phyloP scores from a whole-genome alignment of 2,329 filamentous ascomycete species.

The Lachnellula occidentalis region DNA sequence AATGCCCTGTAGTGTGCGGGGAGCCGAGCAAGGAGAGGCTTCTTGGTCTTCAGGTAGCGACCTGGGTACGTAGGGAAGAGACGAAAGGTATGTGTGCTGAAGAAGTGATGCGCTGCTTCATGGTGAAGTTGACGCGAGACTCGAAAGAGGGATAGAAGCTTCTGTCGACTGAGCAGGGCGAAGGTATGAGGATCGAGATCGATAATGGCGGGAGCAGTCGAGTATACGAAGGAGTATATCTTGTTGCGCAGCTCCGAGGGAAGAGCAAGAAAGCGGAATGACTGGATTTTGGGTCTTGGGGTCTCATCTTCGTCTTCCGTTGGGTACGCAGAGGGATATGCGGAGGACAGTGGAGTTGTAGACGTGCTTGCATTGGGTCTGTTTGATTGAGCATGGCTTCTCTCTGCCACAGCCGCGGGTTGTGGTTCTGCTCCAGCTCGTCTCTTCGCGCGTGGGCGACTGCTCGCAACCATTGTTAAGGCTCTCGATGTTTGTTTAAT shows the following conservation, averaged over 20 bases:
- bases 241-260: constrained; percentile 65
- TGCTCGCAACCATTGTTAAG: neutral
- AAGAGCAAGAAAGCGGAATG: constrained; percentile 62
- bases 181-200: constrained; percentile 65
- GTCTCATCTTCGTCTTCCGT: constrained; percentile 11
- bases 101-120: constrained; percentile 63
- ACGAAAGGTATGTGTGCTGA: constrained; percentile 56
- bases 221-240: constrained; percentile 61
- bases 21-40: constrained; percentile 63
- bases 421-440: neutral
- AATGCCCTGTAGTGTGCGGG: constrained; percentile 52
- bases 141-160: constrained; percentile 51
- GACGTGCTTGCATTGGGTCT: constrained; percentile 5
- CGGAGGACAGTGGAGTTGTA: constrained; percentile 17
- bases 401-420: neutral
- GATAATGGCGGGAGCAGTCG: constrained; percentile 46
- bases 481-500: neutral
- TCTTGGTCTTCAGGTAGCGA: constrained; percentile 67
- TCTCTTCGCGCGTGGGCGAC: neutral
- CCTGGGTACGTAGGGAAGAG: constrained; percentile 62
- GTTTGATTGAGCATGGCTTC: neutral
- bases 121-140: constrained; percentile 55
- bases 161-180: constrained; percentile 51
- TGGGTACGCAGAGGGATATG: constrained; percentile 25
- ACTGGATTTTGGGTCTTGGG: constrained; percentile 20